Evolutionary conservation across 2,329 filamentous ascomycete species (phyloP).

Genomic region (Fusarium concolor): DNA sequence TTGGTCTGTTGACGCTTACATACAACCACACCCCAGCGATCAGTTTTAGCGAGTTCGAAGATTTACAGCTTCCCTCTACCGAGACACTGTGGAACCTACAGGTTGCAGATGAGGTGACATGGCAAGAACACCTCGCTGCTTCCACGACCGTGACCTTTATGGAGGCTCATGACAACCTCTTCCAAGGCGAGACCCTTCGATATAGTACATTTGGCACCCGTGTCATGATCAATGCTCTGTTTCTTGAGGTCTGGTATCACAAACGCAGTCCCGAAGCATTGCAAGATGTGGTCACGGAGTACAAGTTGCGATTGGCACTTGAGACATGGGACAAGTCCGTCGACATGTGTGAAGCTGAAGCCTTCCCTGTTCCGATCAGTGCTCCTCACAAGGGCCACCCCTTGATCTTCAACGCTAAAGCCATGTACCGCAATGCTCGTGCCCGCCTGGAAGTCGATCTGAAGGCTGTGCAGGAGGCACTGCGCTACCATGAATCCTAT

Average conservation of each 20-base stretch:
- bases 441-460: conserved; percentile 94
- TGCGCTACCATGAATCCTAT: conserved; percentile 96
- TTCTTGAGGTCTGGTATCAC: conserved; percentile 98
- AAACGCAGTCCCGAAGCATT: conserved; percentile 98
- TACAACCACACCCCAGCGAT: conserved; percentile 99
- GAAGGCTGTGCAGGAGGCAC: conserved; percentile 93
- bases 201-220: conserved; percentile 98
- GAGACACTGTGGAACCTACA: conserved; percentile 95
- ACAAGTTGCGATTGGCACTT: conserved; percentile 93
- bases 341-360: conserved; percentile 91
- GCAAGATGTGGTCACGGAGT: conserved; percentile 97
- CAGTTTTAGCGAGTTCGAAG: conserved; percentile 98
- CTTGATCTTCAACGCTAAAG: conserved; percentile 97
- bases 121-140: conserved; percentile 80
- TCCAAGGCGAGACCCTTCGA: conserved; percentile 88
- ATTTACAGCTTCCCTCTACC: conserved; percentile 89
- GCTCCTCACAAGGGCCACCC: conserved; percentile 97
- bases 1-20: conserved; percentile 91
- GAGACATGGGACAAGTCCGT: conserved; percentile 99
- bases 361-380: conserved; percentile 86
- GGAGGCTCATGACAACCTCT: conserved; percentile 93
- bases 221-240: conserved; percentile 98
- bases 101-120: conserved; percentile 80
- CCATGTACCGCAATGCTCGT: conserved; percentile 93
- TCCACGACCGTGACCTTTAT: conserved; percentile 87